Conservation (phyloP, 495 filamentous ascomycete genomes). For the Penicillium lividum region DNA sequence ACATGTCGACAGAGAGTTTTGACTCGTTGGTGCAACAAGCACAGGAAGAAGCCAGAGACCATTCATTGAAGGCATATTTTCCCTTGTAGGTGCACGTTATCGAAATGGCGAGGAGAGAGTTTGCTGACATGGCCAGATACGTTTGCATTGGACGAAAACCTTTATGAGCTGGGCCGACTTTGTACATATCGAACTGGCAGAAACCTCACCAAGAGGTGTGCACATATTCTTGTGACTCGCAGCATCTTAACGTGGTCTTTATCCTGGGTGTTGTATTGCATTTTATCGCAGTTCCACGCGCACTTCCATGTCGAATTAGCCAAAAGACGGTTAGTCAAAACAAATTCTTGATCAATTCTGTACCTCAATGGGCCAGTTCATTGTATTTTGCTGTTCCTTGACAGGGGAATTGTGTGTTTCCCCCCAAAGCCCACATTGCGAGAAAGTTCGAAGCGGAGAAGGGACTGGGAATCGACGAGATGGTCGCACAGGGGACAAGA, state of each 20-base stretch:
- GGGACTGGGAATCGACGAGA: not conserved
- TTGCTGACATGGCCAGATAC: conserved; percentile 39
- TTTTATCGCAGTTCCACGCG: conserved; percentile 17
- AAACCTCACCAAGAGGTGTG: not conserved
- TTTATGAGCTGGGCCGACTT: not conserved
- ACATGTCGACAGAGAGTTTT: conserved; percentile 65
- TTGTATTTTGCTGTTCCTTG: not conserved
- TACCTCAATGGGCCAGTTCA: not conserved
- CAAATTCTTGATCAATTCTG: conserved; percentile 13
- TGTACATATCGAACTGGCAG: not conserved
- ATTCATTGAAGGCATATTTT: conserved; percentile 71
- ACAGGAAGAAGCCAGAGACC: conserved; percentile 64
- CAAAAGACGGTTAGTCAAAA: conserved; percentile 26
- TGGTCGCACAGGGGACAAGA: conserved; percentile 12
- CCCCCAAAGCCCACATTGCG: not conserved
- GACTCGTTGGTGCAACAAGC: conserved; percentile 66
- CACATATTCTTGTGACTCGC: not conserved
- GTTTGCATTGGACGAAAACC: conserved; percentile 61
- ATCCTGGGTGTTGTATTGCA: conserved; percentile 4
- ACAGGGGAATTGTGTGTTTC: not conserved
- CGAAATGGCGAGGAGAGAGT: not conserved
- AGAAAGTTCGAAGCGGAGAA: not conserved
- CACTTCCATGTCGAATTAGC: conserved; percentile 23
- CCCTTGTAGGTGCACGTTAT: conserved; percentile 58
- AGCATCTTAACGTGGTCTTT: not conserved